phyloP scores from a whole-genome alignment of 106 monocot genomes.

The Acorus calamus region DNA sequence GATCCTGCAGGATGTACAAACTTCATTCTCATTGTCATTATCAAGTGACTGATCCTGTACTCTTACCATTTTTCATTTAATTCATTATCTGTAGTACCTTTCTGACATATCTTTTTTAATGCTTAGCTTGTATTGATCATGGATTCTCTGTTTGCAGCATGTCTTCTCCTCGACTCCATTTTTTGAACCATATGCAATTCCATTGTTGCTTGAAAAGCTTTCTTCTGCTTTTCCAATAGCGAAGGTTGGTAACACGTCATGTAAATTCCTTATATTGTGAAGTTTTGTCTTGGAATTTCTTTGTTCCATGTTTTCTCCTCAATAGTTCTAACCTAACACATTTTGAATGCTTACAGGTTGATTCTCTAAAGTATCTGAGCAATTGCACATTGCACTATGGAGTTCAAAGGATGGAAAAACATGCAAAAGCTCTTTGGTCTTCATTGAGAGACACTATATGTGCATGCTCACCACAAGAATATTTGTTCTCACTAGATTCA shows the following conservation, averaged over 20 bases:
- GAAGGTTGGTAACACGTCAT: conserved; percentile 44
- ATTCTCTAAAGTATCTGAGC: conserved; percentile 84
- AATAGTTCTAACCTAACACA: conserved; percentile 1
- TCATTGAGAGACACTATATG: conserved; percentile 67
- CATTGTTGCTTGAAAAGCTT: conserved; percentile 89
- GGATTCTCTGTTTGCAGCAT: conserved; percentile 25
- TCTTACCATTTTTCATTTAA: no score
- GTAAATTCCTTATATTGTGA: conserved; percentile 2
- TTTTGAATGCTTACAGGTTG: conserved; percentile 50
- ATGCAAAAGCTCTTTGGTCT: conserved; percentile 59
- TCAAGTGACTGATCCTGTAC: no score
- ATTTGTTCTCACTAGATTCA: conserved; percentile 4
- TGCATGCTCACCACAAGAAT: conserved; percentile 12
- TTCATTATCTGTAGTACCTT: no score
- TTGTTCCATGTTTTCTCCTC: not conserved
- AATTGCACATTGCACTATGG: conserved; percentile 64
- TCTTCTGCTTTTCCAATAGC: conserved; percentile 79
- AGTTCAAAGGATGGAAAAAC: conserved; percentile 54
- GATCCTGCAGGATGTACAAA: no score
- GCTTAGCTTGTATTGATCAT: no score
- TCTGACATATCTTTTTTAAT: no score
- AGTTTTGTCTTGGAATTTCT: not conserved
- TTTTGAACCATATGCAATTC: conserved; percentile 79
- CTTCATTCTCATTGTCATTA: no score
- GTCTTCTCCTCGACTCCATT: conserved; percentile 71